These are phyloP conservation scores for Ogataea paradorogensis DNA, from an alignment of 805 yeast species.

Conservation along the genomic window DNA sequence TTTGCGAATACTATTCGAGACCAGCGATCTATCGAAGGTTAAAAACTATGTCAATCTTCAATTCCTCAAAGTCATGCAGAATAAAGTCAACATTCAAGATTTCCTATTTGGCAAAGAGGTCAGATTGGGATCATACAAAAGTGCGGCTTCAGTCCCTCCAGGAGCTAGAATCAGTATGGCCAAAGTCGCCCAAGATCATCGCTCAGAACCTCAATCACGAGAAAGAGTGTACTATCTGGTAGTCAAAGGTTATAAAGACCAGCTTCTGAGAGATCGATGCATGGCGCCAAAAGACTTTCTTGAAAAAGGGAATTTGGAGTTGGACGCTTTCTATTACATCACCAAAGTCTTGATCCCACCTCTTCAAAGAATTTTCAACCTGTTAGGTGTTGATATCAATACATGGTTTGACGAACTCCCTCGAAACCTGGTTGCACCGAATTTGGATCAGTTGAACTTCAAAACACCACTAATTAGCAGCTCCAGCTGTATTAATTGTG, in stretches of 20 bases:
- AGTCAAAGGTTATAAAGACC: slow-evolving; percentile 50
- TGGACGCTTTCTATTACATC: slow-evolving; percentile 87
- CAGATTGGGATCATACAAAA: slow-evolving; percentile 76
- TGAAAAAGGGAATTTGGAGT: slow-evolving; percentile 34
- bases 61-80: slow-evolving; percentile 62
- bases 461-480: slow-evolving; percentile 23
- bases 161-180: slow-evolving; percentile 82
- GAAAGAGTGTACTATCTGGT: slow-evolving; percentile 91
- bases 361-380: slow-evolving; percentile 73
- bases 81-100: slow-evolving; percentile 68
- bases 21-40: slow-evolving; percentile 66
- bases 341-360: slow-evolving; percentile 86
- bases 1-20: slow-evolving; percentile 65
- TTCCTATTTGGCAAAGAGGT: slow-evolving; percentile 93
- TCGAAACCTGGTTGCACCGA: slow-evolving; percentile 20
- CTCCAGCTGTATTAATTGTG: slow-evolving; percentile 32
- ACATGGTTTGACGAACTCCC: slow-evolving; percentile 79
- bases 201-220: slow-evolving; percentile 80
- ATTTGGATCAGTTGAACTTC: slow-evolving; percentile 16
- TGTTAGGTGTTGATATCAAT: slow-evolving; percentile 76
- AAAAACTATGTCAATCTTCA: slow-evolving; percentile 63
- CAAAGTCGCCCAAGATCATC: slow-evolving; percentile 57
- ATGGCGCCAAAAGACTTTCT: slow-evolving; percentile 74
- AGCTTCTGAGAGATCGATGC: slow-evolving; percentile 70
- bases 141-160: slow-evolving; percentile 73